Evolutionary conservation across 2,329 filamentous ascomycete genomes (phyloP).

Genomic region (Fonsecaea nubica): DNA sequence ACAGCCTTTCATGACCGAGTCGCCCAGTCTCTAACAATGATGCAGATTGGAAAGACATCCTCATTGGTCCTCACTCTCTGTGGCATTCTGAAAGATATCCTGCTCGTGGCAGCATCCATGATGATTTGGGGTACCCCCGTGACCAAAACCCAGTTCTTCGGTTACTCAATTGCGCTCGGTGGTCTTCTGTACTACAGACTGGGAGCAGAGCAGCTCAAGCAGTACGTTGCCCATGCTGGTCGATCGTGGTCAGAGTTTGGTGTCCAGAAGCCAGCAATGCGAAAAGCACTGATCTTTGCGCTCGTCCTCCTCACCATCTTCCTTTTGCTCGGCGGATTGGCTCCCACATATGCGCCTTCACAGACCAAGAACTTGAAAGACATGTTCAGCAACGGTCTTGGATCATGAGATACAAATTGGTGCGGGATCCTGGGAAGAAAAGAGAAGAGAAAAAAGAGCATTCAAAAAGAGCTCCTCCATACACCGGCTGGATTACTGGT

Average conservation of each 20-base stretch:
- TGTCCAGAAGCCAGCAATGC: slow-evolving; percentile 73
- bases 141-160: slow-evolving; percentile 73
- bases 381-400: slow-evolving; percentile 35
- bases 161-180: slow-evolving; percentile 74
- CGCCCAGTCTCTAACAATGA: slow-evolving; percentile 4
- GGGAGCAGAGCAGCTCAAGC: slow-evolving; percentile 77
- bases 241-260: slow-evolving; percentile 89
- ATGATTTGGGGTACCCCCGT: slow-evolving; percentile 78
- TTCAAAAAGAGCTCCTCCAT: neutral
- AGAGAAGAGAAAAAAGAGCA: neutral
- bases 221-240: slow-evolving; percentile 72
- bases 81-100: slow-evolving; percentile 86
- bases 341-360: slow-evolving; percentile 57
- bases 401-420: slow-evolving; percentile 15
- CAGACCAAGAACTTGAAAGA: slow-evolving; percentile 39
- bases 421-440: neutral
- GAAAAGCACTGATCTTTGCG: slow-evolving; percentile 76
- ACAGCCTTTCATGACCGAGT: neutral
- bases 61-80: slow-evolving; percentile 84
- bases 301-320: slow-evolving; percentile 69
- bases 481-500: neutral
- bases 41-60: slow-evolving; percentile 84
- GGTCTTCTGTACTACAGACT: slow-evolving; percentile 74
- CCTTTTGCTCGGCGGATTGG: slow-evolving; percentile 71
- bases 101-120: slow-evolving; percentile 78